Percentiles rank a stretch among this genome's conserved stretches.
These are phyloP conservation scores for Arctostaphylos glauca DNA, from an alignment of 148 eudicot species.

Conservation along the genomic window DNA sequence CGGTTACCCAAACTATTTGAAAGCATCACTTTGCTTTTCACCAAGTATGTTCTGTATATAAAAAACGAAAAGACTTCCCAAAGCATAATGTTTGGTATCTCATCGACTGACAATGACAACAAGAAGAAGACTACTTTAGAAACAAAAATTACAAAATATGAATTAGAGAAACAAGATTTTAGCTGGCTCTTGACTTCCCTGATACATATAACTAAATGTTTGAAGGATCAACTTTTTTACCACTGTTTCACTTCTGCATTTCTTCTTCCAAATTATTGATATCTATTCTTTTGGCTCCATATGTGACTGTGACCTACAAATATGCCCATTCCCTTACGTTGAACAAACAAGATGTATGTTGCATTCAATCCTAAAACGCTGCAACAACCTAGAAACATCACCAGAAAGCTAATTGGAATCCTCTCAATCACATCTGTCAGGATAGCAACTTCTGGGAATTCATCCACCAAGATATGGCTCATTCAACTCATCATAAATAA, in stretches of 20 bases:
- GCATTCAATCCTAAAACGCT: background rate
- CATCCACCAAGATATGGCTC: background rate
- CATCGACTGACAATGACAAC: background rate
- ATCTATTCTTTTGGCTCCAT: background rate
- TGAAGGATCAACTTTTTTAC: background rate
- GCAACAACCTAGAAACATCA: constrained; percentile 2
- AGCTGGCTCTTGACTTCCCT: background rate
- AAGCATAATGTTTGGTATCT: background rate
- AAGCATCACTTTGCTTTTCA: constrained; percentile 2
- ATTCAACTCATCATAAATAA: background rate
- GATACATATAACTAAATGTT: background rate
- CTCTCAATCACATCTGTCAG: background rate
- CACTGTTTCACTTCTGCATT: background rate
- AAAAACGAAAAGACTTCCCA: background rate
- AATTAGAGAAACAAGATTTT: background rate
- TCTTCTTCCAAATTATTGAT: background rate
- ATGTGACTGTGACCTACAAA: background rate
- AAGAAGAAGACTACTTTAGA: constrained; percentile 1
- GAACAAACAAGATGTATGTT: background rate
- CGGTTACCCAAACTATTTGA: background rate
- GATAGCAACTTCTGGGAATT: background rate
- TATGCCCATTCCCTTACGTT: background rate
- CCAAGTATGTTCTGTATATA: too few relatives aligned
- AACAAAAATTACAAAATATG: background rate
- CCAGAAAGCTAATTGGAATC: background rate